A percentile compares a stretch with the other conserved stretches of the same genome.
Conservation (phyloP, 163 green algal species). For the Prototheca cutis region DNA sequence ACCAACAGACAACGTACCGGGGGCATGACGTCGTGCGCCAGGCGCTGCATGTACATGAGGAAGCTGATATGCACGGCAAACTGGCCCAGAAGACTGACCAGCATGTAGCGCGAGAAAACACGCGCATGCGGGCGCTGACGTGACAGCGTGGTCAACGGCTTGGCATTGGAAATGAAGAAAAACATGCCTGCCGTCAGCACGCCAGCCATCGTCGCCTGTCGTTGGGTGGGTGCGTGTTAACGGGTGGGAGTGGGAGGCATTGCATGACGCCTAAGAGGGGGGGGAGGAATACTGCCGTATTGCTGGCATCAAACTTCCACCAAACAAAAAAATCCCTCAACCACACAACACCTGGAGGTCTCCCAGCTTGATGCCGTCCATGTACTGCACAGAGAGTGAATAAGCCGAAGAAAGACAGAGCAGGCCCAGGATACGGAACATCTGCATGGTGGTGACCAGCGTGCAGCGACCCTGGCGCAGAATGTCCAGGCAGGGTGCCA, state of each 20-base stretch:
- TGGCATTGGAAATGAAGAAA: slow-evolving; percentile 88
- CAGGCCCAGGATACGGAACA: slow-evolving; percentile 99
- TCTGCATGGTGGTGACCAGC: slow-evolving; percentile 77
- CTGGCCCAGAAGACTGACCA: slow-evolving; percentile 85
- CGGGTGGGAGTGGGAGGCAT: neutral
- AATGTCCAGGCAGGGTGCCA: slow-evolving; percentile 77
- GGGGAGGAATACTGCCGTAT: too few species aligned
- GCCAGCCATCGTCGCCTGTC: slow-evolving; percentile 74
- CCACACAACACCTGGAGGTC: slow-evolving; percentile 69
- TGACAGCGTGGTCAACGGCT: slow-evolving; percentile 70
- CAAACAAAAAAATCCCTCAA: neutral
- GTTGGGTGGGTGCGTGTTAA: neutral
- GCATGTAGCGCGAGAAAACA: slow-evolving; percentile 90
- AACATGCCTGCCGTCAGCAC: slow-evolving; percentile 84
- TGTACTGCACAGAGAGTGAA: slow-evolving; percentile 85
- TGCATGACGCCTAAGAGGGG: neutral
- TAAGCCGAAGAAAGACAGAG: slow-evolving; percentile 92
- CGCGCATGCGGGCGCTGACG: slow-evolving; percentile 71
- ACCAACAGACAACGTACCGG: too few species aligned
- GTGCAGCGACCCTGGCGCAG: slow-evolving; percentile 67
- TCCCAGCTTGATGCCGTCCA: slow-evolving; percentile 94
- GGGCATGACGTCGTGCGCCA: slow-evolving; percentile 36
- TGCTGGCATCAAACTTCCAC: too few species aligned
- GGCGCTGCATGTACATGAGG: slow-evolving; percentile 61
- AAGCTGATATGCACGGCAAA: slow-evolving; percentile 76